phyloP scores from a whole-genome alignment of 2,329 filamentous ascomycete genomes.

The Penicillium brasilianum region DNA sequence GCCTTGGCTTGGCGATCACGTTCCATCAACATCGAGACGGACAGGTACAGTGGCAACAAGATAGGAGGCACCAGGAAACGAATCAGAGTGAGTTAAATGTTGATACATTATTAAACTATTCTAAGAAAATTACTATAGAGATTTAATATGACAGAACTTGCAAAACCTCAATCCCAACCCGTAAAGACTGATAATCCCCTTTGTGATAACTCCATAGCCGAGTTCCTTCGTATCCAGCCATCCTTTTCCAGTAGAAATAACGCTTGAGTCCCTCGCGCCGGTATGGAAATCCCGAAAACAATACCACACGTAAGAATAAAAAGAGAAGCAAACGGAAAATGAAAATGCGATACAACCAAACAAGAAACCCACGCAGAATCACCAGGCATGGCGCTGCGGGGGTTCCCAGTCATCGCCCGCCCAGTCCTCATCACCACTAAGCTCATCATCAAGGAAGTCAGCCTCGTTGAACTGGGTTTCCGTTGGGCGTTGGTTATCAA shows the following conservation, averaged over 20 bases:
- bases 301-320: background rate
- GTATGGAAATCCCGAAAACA: background rate
- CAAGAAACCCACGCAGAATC: background rate
- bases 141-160: background rate
- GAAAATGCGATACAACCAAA: background rate
- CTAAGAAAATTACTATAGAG: background rate
- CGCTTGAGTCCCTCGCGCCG: background rate
- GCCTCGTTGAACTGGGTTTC: slow-evolving; percentile 63
- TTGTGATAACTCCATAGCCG: background rate
- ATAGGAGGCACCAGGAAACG: too few relatives aligned
- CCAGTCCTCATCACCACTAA: slow-evolving; percentile 68
- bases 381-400: slow-evolving; percentile 33
- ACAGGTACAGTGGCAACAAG: too few relatives aligned
- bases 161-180: background rate
- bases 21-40: background rate
- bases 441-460: slow-evolving; percentile 65
- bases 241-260: background rate
- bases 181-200: background rate
- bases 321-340: background rate
- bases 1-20: slow-evolving; percentile 28
- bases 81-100: too few relatives aligned
- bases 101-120: background rate
- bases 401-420: slow-evolving; percentile 52
- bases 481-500: slow-evolving; percentile 66
- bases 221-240: background rate